phyloP scores from a whole-genome alignment of 192 early-diverging fungal species.

The Podila epigama region DNA sequence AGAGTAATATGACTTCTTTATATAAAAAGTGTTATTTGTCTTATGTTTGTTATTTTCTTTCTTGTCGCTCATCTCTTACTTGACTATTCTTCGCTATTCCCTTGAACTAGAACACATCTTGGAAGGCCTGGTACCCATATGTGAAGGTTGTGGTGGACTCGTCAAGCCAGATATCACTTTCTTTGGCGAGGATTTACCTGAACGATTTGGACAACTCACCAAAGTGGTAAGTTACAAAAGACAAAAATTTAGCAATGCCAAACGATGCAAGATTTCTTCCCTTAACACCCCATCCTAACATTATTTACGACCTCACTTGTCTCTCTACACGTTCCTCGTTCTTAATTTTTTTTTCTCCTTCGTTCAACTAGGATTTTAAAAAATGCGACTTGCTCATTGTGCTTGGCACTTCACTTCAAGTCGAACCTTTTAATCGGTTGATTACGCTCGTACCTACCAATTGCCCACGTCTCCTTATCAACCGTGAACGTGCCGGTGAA shows the following conservation, averaged over 20 bases:
- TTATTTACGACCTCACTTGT: background rate
- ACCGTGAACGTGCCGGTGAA: conserved; percentile 81
- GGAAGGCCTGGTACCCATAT: conserved; percentile 70
- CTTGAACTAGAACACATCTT: conserved; percentile 54
- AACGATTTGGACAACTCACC: conserved; percentile 65
- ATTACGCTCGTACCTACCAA: conserved; percentile 65
- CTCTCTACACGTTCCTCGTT: background rate
- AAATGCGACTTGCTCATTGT: conserved; percentile 87
- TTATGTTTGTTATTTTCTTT: background rate
- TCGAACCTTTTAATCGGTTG: conserved; percentile 88
- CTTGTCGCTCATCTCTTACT: background rate
- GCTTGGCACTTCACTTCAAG: conserved; percentile 89
- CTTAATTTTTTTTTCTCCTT: background rate
- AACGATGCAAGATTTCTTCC: background rate
- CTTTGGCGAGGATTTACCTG: conserved; percentile 91
- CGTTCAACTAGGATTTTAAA: conserved; percentile 66
- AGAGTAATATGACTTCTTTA: conserved; percentile 19
- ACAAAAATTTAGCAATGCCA: no score
- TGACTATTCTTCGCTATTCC: background rate
- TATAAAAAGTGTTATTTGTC: background rate
- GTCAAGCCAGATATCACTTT: conserved; percentile 98
- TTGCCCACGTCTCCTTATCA: conserved; percentile 90
- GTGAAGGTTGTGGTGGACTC: conserved; percentile 69
- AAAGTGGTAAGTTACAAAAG: conserved; percentile 19
- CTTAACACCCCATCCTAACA: background rate